Evolutionary conservation across 2,329 filamentous ascomycete genomes (phyloP).

Genomic region (Ilyonectria sp.): DNA sequence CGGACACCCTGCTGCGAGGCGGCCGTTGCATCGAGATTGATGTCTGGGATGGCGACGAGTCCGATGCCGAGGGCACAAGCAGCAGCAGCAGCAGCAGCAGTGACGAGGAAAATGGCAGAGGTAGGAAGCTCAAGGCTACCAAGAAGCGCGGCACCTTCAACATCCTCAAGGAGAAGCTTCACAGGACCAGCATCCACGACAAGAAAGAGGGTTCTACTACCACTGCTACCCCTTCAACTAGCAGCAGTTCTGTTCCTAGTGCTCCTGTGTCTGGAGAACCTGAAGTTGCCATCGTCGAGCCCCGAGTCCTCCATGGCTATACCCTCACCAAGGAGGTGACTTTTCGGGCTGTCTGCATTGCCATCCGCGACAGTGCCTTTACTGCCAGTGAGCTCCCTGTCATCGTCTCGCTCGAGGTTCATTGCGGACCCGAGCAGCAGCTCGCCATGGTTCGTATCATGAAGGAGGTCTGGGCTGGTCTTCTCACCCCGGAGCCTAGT

Average conservation of each 20-base stretch:
- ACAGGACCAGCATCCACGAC: constrained; percentile 63
- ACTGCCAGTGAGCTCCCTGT: constrained; percentile 82
- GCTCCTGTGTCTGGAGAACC: constrained; percentile 38
- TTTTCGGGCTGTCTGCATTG: constrained; percentile 87
- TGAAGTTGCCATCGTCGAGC: constrained; percentile 68
- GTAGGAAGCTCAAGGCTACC: constrained; percentile 66
- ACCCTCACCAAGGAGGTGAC: constrained; percentile 91
- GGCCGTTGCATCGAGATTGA: constrained; percentile 96
- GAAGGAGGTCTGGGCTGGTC: constrained; percentile 83
- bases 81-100: constrained; percentile 60
- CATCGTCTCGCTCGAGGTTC: constrained; percentile 96
- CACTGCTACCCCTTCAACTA: constrained; percentile 19
- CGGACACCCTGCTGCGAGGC: constrained; percentile 84
- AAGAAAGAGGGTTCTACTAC: constrained; percentile 39
- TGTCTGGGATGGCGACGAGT: constrained; percentile 93
- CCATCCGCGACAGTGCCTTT: constrained; percentile 87
- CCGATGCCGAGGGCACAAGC: constrained; percentile 65
- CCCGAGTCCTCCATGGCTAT: constrained; percentile 87
- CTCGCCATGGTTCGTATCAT: constrained; percentile 94
- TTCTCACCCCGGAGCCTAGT: constrained; percentile 73
- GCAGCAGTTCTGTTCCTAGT: constrained; percentile 2
- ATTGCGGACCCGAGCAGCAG: constrained; percentile 86
- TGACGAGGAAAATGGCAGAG: constrained; percentile 67
- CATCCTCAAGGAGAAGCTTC: constrained; percentile 74
- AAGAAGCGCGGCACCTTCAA: constrained; percentile 71